Percentiles rank a stretch among this genome's conserved stretches.
Conservation (phyloP, 441 rosid genomes). For the Flueggea neowawraea region DNA sequence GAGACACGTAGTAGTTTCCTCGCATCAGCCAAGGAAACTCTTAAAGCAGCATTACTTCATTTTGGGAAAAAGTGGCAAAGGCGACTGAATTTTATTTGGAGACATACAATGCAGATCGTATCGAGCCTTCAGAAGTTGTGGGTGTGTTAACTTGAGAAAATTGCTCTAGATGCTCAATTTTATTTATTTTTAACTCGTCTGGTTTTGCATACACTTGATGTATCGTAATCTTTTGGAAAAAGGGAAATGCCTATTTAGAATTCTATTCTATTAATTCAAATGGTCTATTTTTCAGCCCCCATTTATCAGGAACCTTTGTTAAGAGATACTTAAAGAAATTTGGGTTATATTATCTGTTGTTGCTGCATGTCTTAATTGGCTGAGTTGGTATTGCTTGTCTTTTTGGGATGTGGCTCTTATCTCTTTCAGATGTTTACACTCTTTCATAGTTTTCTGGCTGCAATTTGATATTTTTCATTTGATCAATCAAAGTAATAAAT, state of each 20-base stretch:
- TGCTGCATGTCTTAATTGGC: no score
- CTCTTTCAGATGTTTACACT: no score
- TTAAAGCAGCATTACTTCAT: slow-evolving; percentile 67
- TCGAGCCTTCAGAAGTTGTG: slow-evolving; percentile 59
- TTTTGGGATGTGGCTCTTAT: no score
- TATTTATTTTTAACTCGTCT: background rate
- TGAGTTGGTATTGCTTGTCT: no score
- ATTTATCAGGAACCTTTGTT: no score
- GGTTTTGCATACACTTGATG: background rate
- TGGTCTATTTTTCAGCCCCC: no score
- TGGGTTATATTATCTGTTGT: no score
- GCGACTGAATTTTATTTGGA: slow-evolving; percentile 71
- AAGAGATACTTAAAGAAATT: no score
- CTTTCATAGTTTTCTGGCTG: background rate
- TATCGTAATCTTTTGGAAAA: background rate
- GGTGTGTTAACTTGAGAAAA: slow-evolving; percentile 52
- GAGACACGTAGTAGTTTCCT: slow-evolving; percentile 52
- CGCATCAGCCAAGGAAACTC: slow-evolving; percentile 68
- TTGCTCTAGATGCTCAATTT: background rate
- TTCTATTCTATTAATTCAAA: no score
- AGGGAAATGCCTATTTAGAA: background rate
- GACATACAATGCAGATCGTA: slow-evolving; percentile 41
- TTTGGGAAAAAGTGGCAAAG: slow-evolving; percentile 72
- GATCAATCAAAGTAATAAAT: background rate
- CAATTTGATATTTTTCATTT: slow-evolving; percentile 1